Percentiles rank a stretch among this genome's conserved stretches.
Conservation (phyloP, 129 eudicot genomes). For the Scalesia atractyloides region DNA sequence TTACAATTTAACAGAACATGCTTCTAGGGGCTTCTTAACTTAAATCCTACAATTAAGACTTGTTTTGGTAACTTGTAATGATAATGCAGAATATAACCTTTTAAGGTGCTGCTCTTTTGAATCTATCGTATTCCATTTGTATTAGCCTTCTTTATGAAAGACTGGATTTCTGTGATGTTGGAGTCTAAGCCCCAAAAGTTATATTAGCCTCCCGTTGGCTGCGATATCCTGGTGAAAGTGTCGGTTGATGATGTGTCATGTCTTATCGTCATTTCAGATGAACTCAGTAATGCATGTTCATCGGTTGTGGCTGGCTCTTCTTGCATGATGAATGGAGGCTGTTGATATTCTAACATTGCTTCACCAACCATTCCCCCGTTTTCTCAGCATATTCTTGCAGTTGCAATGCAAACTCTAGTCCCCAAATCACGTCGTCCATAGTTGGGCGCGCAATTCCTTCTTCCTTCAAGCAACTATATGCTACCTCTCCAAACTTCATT, state of each 20-base stretch:
- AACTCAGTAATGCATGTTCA: conserved; percentile 7
- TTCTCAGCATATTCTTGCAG: conserved; percentile 27
- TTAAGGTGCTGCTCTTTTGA: not conserved
- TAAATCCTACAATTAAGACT: not conserved
- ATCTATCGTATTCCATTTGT: not conserved
- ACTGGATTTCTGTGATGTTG: not conserved
- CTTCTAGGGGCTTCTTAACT: not conserved
- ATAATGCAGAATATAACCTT: not conserved
- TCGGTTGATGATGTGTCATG: conserved; percentile 9
- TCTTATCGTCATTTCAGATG: conserved; percentile 13
- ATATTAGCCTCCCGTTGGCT: conserved; percentile 1
- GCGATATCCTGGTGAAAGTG: conserved; percentile 2
- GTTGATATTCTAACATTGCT: conserved; percentile 3
- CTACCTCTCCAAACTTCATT: conserved; percentile 38
- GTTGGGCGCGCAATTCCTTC: conserved; percentile 10
- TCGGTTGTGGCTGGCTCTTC: conserved; percentile 22
- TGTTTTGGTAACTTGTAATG: conserved; percentile 1
- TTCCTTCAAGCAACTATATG: conserved; percentile 18
- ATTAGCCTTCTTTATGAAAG: not conserved
- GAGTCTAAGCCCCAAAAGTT: not conserved
- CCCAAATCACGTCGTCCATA: conserved; percentile 26
- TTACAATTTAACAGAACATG: no score
- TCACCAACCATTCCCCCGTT: not conserved
- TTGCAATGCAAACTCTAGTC: conserved; percentile 32
- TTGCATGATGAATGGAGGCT: conserved; percentile 7